Evolutionary conservation across 139 green algal genomes (phyloP), one percentile per base, ranked within the genome.

Genomic region (Penium margaritaceum): DNA sequence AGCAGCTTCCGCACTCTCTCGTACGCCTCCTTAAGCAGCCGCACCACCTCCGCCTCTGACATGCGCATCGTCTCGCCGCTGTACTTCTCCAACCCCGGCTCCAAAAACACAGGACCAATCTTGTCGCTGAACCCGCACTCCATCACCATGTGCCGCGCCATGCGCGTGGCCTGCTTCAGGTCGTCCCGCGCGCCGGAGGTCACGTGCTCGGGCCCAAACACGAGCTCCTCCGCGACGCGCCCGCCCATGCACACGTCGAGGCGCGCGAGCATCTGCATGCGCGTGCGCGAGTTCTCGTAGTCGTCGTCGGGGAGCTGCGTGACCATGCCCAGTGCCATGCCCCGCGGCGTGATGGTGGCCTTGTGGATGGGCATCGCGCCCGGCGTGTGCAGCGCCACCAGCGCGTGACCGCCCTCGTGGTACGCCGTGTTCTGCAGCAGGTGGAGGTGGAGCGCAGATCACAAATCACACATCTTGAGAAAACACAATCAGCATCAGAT

Each of bases 161-260:
- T 24, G 12, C 33, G 9, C 14, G 90, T 97, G 7, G 93, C 93
- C 73, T 92, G 85, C 37, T 84, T 67, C 44, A 93, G 77, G 77
- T 96, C 90, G 5, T 80, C 85, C 9, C 82, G 87, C 30, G 88
- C 90, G 0, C 91, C 90, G 12, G 80, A 88, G 1, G 88, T 91
- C 30, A 77, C 70, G 24, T 78, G 41, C 30, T 86, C 67, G 9
- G 39, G 33, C 19, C 77, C 81, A 75, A 97, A 97, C 65, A 97
- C 93, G 14, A 97, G 77, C 84, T 96, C 91, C 81, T 96, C 92
- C 14, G 91, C 92, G 9, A 95, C 89, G 21, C 92, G 83, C 30
- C 91, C 92, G 21, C 93, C 93, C 94, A 98, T 97, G 86, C 87
- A 93, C 39, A 98, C 91, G 73, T 97, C 94, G 64, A 98, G 83